Percentiles rank a stretch among this genome's conserved stretches.
These are phyloP conservation scores for Trebouxia sp. DNA, from an alignment of 139 green algal genomes.

Conservation along the genomic window DNA sequence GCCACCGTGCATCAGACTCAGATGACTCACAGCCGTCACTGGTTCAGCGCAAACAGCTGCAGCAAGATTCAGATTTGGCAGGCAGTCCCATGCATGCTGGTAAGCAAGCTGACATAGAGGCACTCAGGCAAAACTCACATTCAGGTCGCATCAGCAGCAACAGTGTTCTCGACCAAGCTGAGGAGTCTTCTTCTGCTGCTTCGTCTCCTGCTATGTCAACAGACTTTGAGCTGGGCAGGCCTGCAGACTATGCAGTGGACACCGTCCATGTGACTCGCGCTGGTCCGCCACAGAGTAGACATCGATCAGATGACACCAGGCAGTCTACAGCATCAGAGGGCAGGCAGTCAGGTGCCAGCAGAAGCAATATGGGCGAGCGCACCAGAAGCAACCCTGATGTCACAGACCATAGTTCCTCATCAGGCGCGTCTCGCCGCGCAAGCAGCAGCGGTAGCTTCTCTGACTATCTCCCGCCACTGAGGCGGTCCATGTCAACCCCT, in stretches of 20 bases:
- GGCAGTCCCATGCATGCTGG: too few species aligned
- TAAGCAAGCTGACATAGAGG: neutral
- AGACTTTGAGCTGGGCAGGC: too few species aligned
- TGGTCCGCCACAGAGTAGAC: neutral
- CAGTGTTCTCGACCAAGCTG: neutral
- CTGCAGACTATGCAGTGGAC: too few species aligned
- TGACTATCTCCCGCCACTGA: neutral
- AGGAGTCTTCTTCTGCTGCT: neutral
- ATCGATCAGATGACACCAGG: too few species aligned
- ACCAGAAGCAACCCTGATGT: neutral
- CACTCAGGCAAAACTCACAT: neutral
- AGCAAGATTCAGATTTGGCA: neutral
- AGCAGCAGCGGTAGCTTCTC: conserved; percentile 14
- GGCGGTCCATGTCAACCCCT: neutral
- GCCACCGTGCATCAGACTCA: neutral
- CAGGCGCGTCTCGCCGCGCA: too few species aligned
- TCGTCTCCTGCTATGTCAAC: too few species aligned
- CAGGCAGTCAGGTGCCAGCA: neutral
- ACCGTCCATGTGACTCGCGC: too few species aligned
- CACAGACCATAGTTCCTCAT: too few species aligned
- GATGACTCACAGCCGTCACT: neutral
- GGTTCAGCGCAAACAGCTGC: neutral
- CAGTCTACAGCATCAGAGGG: neutral
- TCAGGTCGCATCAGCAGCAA: conserved; percentile 1
- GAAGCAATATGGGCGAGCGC: neutral